Percentiles rank a stretch among this genome's conserved stretches.
Evolutionary conservation across 192 early-diverging fungal species (phyloP).

Genomic region (Linnemannia zychae): DNA sequence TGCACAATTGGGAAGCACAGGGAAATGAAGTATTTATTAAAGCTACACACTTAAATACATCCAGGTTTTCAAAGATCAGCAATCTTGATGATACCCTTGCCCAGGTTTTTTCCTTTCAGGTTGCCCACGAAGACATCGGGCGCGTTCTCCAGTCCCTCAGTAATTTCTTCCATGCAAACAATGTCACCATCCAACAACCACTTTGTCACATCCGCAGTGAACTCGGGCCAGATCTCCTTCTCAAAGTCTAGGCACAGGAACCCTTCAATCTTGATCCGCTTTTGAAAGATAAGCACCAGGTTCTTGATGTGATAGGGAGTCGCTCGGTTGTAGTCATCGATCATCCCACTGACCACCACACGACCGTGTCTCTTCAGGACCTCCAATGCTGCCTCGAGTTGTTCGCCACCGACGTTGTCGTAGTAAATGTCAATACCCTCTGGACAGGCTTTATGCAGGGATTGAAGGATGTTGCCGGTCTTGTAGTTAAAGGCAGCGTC

Average conservation of each 20-base stretch:
- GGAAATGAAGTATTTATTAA: no score
- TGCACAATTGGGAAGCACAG: no score
- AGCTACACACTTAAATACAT: background rate
- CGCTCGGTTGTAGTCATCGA: conserved; percentile 79
- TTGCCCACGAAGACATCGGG: conserved; percentile 66
- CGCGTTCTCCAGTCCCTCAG: conserved; percentile 76
- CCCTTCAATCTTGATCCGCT: conserved; percentile 72
- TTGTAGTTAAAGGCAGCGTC: conserved; percentile 95
- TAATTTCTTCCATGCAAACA: conserved; percentile 67
- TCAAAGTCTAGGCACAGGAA: conserved; percentile 70
- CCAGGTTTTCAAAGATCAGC: conserved; percentile 58
- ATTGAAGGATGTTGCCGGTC: conserved; percentile 72
- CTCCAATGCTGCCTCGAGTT: conserved; percentile 78
- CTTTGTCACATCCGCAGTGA: conserved; percentile 68
- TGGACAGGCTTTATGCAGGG: conserved; percentile 67
- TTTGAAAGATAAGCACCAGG: conserved; percentile 66
- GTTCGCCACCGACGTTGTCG: conserved; percentile 89
- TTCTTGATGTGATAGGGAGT: conserved; percentile 68
- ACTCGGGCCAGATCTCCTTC: conserved; percentile 58
- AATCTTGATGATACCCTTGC: conserved; percentile 68
- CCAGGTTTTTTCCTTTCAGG: conserved; percentile 72
- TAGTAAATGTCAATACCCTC: conserved; percentile 90
- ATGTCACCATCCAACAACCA: conserved; percentile 74
- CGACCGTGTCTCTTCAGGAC: conserved; percentile 76
- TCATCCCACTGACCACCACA: conserved; percentile 76